Percentiles rank a stretch among this genome's conserved stretches.
Conservation (phyloP, 805 yeast genomes). For the Cyberlindnera maritima region DNA sequence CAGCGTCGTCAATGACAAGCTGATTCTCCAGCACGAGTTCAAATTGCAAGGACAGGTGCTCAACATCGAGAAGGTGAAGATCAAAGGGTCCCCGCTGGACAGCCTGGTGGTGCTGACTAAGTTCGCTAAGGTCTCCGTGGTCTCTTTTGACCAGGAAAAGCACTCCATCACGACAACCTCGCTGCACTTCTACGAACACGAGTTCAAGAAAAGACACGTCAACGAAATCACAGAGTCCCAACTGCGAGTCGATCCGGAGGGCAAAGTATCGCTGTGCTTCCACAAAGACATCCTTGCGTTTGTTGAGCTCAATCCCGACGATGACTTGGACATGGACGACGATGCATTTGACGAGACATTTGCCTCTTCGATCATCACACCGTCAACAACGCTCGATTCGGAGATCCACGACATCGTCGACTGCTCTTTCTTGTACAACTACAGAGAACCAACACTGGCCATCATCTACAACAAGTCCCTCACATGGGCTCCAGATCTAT, state of each 20-base stretch:
- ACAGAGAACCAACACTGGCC: slow-evolving; percentile 80
- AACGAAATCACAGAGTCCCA: slow-evolving; percentile 34
- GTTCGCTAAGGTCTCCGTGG: slow-evolving; percentile 72
- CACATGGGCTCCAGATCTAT: slow-evolving; percentile 79
- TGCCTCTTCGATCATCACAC: slow-evolving; percentile 51
- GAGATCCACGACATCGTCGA: slow-evolving; percentile 64
- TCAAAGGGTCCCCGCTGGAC: slow-evolving; percentile 51
- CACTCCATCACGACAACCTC: slow-evolving; percentile 67
- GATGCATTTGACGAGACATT: slow-evolving; percentile 22
- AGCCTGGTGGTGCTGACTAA: slow-evolving; percentile 65
- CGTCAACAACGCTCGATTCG: slow-evolving; percentile 53
- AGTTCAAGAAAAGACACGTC: slow-evolving; percentile 48
- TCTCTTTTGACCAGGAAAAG: slow-evolving; percentile 62
- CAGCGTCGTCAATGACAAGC: slow-evolving; percentile 8
- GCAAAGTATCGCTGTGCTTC: slow-evolving; percentile 52
- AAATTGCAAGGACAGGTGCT: slow-evolving; percentile 68
- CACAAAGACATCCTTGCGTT: slow-evolving; percentile 70
- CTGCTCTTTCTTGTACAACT: slow-evolving; percentile 67
- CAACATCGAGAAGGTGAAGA: slow-evolving; percentile 49
- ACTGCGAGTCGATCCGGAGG: slow-evolving; percentile 51
- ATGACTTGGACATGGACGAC: slow-evolving; percentile 37
- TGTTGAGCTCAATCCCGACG: slow-evolving; percentile 57
- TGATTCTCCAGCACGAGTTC: slow-evolving; percentile 56
- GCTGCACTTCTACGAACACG: slow-evolving; percentile 81
- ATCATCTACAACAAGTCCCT: slow-evolving; percentile 54